These are phyloP conservation scores for Monosporascus sp. DNA, from an alignment of 2,329 filamentous ascomycete genomes.

Conservation along the genomic window DNA sequence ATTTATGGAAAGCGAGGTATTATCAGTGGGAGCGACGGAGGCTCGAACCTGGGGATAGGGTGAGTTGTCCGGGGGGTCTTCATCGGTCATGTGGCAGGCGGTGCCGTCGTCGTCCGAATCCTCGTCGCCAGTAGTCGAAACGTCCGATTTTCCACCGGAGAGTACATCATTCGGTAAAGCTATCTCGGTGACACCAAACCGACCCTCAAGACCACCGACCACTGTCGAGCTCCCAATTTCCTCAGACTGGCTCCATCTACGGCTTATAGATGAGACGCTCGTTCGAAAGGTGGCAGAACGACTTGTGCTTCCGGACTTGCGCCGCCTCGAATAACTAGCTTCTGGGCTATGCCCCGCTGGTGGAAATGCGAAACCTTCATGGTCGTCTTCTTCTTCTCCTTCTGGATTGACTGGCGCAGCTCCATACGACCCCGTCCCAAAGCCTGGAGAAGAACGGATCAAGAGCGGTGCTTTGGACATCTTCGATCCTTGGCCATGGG, in stretches of 20 bases:
- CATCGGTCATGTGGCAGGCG: slow-evolving; percentile 35
- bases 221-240: slow-evolving; percentile 47
- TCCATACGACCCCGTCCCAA: slow-evolving; percentile 57
- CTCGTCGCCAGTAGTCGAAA: slow-evolving; percentile 17
- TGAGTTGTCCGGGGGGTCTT: slow-evolving; percentile 61
- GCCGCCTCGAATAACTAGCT: slow-evolving; percentile 15
- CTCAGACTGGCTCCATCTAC: slow-evolving; percentile 34
- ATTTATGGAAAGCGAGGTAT: slow-evolving; percentile 74
- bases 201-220: slow-evolving; percentile 47
- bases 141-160: slow-evolving; percentile 34
- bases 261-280: slow-evolving; percentile 22
- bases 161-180: slow-evolving; percentile 40
- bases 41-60: slow-evolving; percentile 75
- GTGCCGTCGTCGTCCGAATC: slow-evolving; percentile 27
- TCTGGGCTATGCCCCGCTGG: slow-evolving; percentile 18
- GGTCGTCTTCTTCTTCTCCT: slow-evolving; percentile 26
- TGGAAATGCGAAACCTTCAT: slow-evolving; percentile 15
- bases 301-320: slow-evolving; percentile 17
- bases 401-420: slow-evolving; percentile 43
- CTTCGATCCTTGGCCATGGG: slow-evolving; percentile 11
- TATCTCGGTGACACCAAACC: slow-evolving; percentile 46
- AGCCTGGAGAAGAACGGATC: slow-evolving; percentile 53
- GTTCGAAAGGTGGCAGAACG: slow-evolving; percentile 15
- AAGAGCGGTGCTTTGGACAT: slow-evolving; percentile 50
- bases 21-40: slow-evolving; percentile 70